Conservation (phyloP, 73 alveolate species). For the Paramecium tetraurelia region DNA sequence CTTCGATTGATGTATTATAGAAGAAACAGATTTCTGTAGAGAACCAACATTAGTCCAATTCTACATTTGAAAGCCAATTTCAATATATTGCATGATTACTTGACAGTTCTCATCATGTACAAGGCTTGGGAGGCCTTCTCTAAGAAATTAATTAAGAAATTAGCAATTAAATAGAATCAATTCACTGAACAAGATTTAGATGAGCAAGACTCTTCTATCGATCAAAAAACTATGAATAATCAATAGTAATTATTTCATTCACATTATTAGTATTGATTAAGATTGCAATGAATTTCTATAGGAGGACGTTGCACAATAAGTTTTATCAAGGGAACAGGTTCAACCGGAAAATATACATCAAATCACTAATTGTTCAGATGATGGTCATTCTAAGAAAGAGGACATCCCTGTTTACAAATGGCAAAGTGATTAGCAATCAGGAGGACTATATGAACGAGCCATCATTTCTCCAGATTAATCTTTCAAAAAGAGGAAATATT, state of each 20-base stretch:
- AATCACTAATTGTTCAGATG: neutral
- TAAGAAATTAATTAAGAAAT: neutral
- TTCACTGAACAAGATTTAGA: neutral
- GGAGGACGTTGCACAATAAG: neutral
- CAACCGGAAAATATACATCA: neutral
- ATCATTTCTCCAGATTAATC: neutral
- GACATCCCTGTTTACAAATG: neutral
- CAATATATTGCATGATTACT: neutral
- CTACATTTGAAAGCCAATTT: neutral
- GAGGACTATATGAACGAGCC: neutral
- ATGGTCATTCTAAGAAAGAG: neutral
- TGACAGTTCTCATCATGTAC: neutral
- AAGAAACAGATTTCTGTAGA: neutral
- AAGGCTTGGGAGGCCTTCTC: conserved; percentile 6
- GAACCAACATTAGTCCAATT: neutral
- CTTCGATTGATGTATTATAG: neutral
- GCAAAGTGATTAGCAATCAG: neutral
- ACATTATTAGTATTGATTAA: neutral
- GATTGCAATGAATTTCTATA: neutral
- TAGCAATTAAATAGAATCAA: neutral
- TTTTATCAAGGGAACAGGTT: neutral
- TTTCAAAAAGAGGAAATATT: neutral
- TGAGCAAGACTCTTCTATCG: neutral
- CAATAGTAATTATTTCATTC: neutral
- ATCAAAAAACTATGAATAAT: neutral